Conservation (phyloP, 371 early-diverging fungal species). For the Synchytrium microbalum region DNA sequence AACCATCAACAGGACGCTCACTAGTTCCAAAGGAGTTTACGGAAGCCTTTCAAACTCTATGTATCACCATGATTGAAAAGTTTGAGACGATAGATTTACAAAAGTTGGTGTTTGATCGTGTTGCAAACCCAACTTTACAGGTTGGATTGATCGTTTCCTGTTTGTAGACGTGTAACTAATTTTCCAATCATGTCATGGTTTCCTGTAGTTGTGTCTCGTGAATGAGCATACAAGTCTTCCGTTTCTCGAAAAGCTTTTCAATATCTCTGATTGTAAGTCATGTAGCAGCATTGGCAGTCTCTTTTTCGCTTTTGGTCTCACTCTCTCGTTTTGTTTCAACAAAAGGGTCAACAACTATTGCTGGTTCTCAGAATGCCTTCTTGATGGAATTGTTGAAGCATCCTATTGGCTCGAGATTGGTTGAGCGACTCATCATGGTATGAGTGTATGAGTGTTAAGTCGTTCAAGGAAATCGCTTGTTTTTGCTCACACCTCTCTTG, state of each 20-base stretch:
- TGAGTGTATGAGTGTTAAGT: background rate
- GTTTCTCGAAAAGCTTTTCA: background rate
- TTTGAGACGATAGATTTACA: background rate
- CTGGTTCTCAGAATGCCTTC: background rate
- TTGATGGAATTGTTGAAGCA: background rate
- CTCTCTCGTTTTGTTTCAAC: background rate
- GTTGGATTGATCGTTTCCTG: background rate
- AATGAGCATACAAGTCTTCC: background rate
- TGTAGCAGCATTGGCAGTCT: background rate
- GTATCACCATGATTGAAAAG: background rate
- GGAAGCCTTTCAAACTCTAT: background rate
- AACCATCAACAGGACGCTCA: background rate
- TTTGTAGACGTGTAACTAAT: too few species aligned
- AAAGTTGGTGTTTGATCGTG: background rate
- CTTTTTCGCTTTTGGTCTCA: background rate
- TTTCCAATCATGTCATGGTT: background rate
- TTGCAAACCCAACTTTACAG: background rate
- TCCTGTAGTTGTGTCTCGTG: background rate
- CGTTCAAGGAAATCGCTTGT: background rate
- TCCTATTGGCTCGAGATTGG: background rate
- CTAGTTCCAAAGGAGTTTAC: background rate
- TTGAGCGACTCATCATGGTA: background rate
- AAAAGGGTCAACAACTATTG: background rate
- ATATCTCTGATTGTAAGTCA: background rate
- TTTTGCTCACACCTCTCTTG: too few species aligned